Evolutionary conservation across 495 filamentous ascomycete genomes (phyloP).

Genomic region (Viridothelium virens): DNA sequence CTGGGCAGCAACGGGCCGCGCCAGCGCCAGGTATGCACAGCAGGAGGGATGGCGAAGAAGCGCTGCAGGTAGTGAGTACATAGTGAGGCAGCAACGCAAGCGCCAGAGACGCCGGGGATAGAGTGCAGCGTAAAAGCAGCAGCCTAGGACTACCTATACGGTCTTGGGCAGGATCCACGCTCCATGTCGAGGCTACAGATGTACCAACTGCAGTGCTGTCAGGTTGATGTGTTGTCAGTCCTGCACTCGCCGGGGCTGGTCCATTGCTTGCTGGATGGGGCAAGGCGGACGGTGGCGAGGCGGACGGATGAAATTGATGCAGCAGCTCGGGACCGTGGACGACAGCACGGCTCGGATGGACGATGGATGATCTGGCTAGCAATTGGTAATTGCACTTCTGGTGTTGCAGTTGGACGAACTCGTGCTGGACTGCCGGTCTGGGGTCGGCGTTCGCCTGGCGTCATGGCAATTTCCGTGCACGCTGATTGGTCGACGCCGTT

Average conservation of each 20-base stretch:
- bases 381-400: neutral
- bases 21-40: constrained; percentile 4
- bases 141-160: neutral
- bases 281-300: constrained; percentile 10
- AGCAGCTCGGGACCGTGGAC: neutral
- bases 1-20: constrained; percentile 10
- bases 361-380: neutral
- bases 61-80: neutral
- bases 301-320: neutral
- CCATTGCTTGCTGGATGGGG: constrained; percentile 5
- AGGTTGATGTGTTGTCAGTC: constrained; percentile 11
- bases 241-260: constrained; percentile 7
- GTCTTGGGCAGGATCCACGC: neutral
- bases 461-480: neutral
- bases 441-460: neutral
- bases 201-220: constrained; percentile 7
- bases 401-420: neutral
- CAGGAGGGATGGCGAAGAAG: neutral
- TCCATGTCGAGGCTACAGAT: constrained; percentile 2
- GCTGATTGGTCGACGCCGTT: constrained; percentile 1
- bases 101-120: neutral
- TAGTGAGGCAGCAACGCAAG: neutral
- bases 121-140: constrained; percentile 9
- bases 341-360: neutral
- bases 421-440: neutral